Evolutionary conservation across 371 early-diverging fungal genomes (phyloP).

Genomic region (Mortierella sp.): DNA sequence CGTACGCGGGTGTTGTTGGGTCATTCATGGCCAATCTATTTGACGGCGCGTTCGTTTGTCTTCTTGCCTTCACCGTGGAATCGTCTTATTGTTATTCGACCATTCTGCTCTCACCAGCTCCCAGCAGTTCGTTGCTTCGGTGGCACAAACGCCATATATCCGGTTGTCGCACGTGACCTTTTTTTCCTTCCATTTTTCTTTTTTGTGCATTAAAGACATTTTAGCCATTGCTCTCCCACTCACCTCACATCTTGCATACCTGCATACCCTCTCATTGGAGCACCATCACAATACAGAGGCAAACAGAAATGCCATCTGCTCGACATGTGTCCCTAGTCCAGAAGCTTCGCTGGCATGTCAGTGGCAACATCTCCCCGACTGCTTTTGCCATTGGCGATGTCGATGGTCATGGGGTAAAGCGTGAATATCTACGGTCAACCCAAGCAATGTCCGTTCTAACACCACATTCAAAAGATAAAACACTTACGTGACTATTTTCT

Average conservation of each 20-base stretch:
- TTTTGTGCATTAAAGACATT: too few relatives aligned
- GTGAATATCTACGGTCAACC: too few relatives aligned
- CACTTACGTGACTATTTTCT: too few relatives aligned
- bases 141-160: too few relatives aligned
- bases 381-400: constrained; percentile 86
- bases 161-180: too few relatives aligned
- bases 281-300: background rate
- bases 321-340: constrained; percentile 74
- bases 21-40: too few relatives aligned
- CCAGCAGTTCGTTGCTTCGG: too few relatives aligned
- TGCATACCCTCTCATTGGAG: background rate
- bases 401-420: constrained; percentile 79
- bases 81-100: background rate
- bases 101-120: background rate
- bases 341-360: constrained; percentile 81
- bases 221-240: too few relatives aligned
- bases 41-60: constrained; percentile 7
- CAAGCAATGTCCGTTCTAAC: too few relatives aligned
- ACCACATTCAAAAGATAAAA: too few relatives aligned
- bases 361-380: constrained; percentile 85
- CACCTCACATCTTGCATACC: background rate
- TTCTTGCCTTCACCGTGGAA: background rate
- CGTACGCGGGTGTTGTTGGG: too few relatives aligned
- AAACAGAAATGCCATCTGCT: constrained; percentile 29
- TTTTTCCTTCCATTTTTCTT: too few relatives aligned